Percentiles rank a stretch among this genome's conserved stretches.
These are phyloP conservation scores for Thecaphora frezii DNA, from an alignment of 1,284 basidiomycete genomes.

Conservation along the genomic window DNA sequence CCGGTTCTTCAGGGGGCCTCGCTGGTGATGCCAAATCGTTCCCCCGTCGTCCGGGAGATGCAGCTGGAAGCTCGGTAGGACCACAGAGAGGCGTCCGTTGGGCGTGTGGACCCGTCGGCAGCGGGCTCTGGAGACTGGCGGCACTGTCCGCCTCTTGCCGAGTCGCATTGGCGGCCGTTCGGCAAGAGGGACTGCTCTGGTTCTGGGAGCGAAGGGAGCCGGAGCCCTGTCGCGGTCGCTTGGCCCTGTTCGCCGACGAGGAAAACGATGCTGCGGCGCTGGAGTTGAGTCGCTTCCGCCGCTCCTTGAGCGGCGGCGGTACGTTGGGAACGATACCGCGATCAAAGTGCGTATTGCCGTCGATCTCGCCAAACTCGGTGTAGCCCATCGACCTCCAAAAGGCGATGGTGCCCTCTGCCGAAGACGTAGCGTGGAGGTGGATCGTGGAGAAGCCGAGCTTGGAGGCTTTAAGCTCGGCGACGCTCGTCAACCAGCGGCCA, in stretches of 20 bases:
- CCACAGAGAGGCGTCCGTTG: no score
- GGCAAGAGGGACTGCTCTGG: not conserved
- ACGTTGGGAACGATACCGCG: not conserved
- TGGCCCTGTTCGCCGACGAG: not conserved
- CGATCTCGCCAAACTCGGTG: not conserved
- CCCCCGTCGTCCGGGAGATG: no score
- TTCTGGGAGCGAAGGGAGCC: not conserved
- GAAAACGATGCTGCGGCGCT: not conserved
- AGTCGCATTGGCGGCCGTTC: not conserved
- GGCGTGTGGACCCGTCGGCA: no score
- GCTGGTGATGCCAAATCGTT: no score
- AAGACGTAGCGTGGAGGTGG: constrained; percentile 3
- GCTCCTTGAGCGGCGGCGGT: not conserved
- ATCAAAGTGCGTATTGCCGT: not conserved
- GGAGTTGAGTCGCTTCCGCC: not conserved
- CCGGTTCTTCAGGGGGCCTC: no score
- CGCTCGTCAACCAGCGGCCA: constrained; percentile 27
- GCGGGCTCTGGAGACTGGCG: no score
- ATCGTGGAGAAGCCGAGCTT: constrained; percentile 30
- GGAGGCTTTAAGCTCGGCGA: constrained; percentile 26
- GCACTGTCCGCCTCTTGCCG: no score
- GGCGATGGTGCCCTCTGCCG: not conserved
- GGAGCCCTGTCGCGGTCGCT: not conserved
- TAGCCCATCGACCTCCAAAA: not conserved
- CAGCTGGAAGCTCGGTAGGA: no score